Conservation (phyloP, 768 basidiomycete genomes). For the Obba rivulosa region DNA sequence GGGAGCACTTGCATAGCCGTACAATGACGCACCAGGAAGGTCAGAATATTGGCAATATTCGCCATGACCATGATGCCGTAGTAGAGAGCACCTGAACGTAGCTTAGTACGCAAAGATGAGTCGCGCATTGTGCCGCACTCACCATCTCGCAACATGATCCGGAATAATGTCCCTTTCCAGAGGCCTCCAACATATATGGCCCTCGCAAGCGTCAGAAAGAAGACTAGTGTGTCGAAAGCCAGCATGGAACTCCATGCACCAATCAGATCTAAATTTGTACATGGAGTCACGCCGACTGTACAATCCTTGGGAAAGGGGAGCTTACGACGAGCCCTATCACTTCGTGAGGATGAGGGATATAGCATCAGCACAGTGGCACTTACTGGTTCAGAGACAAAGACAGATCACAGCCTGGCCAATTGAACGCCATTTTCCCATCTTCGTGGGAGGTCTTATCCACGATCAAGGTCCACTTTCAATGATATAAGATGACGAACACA, state of each 20-base stretch:
- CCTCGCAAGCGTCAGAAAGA: slow-evolving; percentile 7
- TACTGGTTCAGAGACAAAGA: slow-evolving; percentile 10
- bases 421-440: slow-evolving; percentile 1
- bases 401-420: slow-evolving; percentile 3
- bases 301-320: not conserved
- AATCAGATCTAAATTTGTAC: slow-evolving; percentile 10
- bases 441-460: not conserved
- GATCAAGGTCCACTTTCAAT: slow-evolving; percentile 1
- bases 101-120: no score
- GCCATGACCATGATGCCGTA: slow-evolving; percentile 10
- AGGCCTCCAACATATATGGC: slow-evolving; percentile 5
- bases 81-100: slow-evolving; percentile 14
- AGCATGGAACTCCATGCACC: slow-evolving; percentile 13
- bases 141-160: slow-evolving; percentile 13
- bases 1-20: not conserved
- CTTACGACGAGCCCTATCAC: not conserved
- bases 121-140: no score
- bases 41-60: slow-evolving; percentile 11
- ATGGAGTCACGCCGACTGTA: not conserved
- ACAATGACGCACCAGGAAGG: slow-evolving; percentile 8
- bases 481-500: not conserved
- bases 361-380: not conserved
- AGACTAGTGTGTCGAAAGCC: slow-evolving; percentile 13
- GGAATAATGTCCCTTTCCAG: slow-evolving; percentile 5
- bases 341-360: not conserved